Conservation (phyloP, 169 alveolate species). For the Plasmodium knowlesi region DNA sequence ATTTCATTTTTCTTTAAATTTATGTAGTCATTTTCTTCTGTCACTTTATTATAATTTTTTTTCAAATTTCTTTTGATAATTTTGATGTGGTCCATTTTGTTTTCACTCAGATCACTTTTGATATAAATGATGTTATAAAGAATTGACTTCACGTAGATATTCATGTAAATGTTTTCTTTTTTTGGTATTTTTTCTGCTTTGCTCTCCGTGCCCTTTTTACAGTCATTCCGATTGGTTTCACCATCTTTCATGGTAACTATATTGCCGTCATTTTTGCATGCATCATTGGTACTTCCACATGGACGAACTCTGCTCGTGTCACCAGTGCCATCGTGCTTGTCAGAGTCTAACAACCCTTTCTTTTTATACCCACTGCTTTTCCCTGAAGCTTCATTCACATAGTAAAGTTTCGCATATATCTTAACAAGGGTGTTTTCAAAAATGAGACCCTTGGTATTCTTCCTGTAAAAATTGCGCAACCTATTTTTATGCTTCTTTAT, state of each 20-base stretch:
- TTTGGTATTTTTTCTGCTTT: neutral
- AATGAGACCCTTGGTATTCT: conserved; percentile 46
- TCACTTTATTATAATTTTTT: conserved; percentile 28
- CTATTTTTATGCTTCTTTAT: conserved; percentile 41
- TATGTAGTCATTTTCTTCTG: conserved; percentile 65
- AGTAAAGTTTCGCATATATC: conserved; percentile 40
- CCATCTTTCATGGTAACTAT: neutral
- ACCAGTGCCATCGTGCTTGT: neutral
- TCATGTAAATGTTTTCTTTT: conserved; percentile 40
- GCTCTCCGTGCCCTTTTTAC: neutral
- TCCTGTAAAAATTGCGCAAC: conserved; percentile 26
- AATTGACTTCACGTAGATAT: conserved; percentile 50
- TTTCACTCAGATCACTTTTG: conserved; percentile 44
- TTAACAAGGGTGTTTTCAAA: conserved; percentile 56
- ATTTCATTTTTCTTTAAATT: conserved; percentile 64
- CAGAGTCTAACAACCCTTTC: neutral
- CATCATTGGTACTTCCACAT: neutral
- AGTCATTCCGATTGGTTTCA: neutral
- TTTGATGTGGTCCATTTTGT: conserved; percentile 54
- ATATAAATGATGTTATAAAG: conserved; percentile 46
- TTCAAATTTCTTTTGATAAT: conserved; percentile 45
- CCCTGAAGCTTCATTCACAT: neutral
- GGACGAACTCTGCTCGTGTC: neutral
- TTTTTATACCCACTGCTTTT: neutral
- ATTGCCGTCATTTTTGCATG: neutral